Base-by-base conservation (phyloP, 2,329 filamentous ascomycete species). In the Fusarium multiceps region DNA sequence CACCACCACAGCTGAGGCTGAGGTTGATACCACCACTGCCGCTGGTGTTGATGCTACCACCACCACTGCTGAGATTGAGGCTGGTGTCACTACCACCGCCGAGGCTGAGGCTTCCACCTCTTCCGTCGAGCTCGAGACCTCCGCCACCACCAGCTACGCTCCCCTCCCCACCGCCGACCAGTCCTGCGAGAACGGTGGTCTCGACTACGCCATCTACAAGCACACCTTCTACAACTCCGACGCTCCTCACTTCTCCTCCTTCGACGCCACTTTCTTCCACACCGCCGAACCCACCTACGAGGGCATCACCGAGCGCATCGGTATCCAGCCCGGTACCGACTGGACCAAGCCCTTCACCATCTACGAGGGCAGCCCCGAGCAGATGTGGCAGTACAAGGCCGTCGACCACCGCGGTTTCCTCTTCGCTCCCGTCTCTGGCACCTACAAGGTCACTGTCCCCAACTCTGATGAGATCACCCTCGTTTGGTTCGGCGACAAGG, bases 401-500 rank as follows among this genome's bases (percentile, higher is more conserved):
- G 59, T 62, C 32, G 16, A 62, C 30, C 59, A 63, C 16, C 46
- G 7, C 1, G 57, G 57, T 9, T 63, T 41, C 41, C 40, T 63
- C 25, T 63, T 54, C 1, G 59, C 59, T 4, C 59, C 59, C 1
- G 41, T 8, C 1, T 14, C 32, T 0, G 59, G 59, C 10, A 27
- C 11, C 4, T 63, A 63, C 12, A 8, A 18, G 3, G 57, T 63
- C 7, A 63, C 59, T 3, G 27, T 63, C 2, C 59, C 59, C 12
- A 63, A 62, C 46, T 63, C 59, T 18, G 59, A 63, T 6, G 59
- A 63, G 45, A 63, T 63, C 14, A 63, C 59, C 2, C 57, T 63
- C 6, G 41, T 63, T 3, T 63, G 59, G 59, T 63, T 63, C 41
- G 59, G 59, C 2, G 1, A 11, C 7, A 63, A 63, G 40, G 59